Conservation (phyloP, 1,284 basidiomycete genomes). For the Pseudozyma sp. region DNA sequence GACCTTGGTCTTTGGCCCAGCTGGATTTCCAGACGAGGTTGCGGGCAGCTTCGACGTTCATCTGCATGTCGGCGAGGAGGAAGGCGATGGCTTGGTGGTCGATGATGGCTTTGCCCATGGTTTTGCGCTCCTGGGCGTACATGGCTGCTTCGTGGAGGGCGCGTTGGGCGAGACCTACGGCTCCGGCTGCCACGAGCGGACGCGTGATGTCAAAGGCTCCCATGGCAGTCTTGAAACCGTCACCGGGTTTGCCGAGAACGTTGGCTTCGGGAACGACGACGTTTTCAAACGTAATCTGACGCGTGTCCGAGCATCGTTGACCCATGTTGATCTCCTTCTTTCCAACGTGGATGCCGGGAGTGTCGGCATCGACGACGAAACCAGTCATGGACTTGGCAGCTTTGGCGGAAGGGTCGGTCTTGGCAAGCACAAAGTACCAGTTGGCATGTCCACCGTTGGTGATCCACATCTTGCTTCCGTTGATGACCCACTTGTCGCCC, state of each 20-base stretch:
- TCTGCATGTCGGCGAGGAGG: slow-evolving; percentile 75
- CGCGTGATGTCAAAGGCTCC: slow-evolving; percentile 73
- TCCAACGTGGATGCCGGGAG: slow-evolving; percentile 70
- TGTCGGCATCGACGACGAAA: slow-evolving; percentile 73
- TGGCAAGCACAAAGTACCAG: slow-evolving; percentile 74
- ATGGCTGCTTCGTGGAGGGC: slow-evolving; percentile 73
- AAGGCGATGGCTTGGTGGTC: slow-evolving; percentile 73
- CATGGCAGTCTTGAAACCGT: slow-evolving; percentile 74
- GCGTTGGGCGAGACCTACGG: slow-evolving; percentile 73
- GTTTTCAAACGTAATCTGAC: slow-evolving; percentile 73
- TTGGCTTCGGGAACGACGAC: slow-evolving; percentile 72
- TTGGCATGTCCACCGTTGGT: slow-evolving; percentile 73
- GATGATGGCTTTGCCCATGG: slow-evolving; percentile 74
- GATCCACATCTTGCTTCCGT: slow-evolving; percentile 73
- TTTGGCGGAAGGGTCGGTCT: slow-evolving; percentile 71
- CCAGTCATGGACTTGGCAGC: slow-evolving; percentile 72
- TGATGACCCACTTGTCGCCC: slow-evolving; percentile 71
- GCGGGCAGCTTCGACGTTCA: slow-evolving; percentile 71
- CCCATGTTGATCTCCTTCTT: slow-evolving; percentile 76
- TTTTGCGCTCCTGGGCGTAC: slow-evolving; percentile 73
- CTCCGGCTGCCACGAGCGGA: slow-evolving; percentile 72
- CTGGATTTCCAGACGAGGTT: slow-evolving; percentile 72
- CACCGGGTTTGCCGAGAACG: slow-evolving; percentile 72
- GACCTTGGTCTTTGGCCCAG: slow-evolving; percentile 72
- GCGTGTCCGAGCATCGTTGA: slow-evolving; percentile 73